phyloP scores from a whole-genome alignment of 371 early-diverging fungal species.

The Rhizomucor pusillus region DNA sequence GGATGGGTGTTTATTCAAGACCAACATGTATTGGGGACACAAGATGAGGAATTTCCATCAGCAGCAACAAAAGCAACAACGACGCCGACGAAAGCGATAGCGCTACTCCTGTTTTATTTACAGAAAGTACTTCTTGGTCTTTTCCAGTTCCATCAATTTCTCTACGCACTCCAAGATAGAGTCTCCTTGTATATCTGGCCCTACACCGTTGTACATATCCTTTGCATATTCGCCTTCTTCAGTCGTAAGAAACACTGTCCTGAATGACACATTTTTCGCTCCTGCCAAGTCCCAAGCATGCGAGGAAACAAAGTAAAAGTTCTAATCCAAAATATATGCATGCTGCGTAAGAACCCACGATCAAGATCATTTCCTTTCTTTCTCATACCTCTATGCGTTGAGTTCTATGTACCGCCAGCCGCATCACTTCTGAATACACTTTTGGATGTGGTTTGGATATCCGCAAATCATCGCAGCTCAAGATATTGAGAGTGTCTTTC shows the following conservation, averaged over 20 bases:
- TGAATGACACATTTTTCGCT: conserved; percentile 32
- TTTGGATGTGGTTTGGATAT: conserved; percentile 43
- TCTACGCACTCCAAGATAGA: conserved; percentile 24
- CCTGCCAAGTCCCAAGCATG: conserved; percentile 42
- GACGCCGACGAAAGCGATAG: too few species aligned
- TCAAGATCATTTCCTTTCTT: background rate
- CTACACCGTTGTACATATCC: conserved; percentile 17
- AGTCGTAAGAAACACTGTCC: conserved; percentile 31
- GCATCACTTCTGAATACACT: conserved; percentile 42
- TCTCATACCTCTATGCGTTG: conserved; percentile 36
- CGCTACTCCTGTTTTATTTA: too few species aligned
- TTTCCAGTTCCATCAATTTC: conserved; percentile 24
- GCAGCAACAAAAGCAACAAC: background rate
- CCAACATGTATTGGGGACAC: conserved; percentile 28
- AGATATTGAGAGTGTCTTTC: conserved; percentile 6
- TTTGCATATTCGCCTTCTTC: conserved; percentile 24
- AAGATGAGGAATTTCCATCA: background rate
- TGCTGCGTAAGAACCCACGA: background rate
- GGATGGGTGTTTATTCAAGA: conserved; percentile 49
- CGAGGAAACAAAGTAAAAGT: conserved; percentile 32
- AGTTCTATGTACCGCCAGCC: conserved; percentile 28
- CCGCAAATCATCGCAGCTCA: conserved; percentile 34
- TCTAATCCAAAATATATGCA: conserved; percentile 13
- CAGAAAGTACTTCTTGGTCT: too few species aligned
- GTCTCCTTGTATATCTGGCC: conserved; percentile 25